Evolutionary conservation across 306 rosid species (phyloP).

Genomic region (Dalbergia oliveri): DNA sequence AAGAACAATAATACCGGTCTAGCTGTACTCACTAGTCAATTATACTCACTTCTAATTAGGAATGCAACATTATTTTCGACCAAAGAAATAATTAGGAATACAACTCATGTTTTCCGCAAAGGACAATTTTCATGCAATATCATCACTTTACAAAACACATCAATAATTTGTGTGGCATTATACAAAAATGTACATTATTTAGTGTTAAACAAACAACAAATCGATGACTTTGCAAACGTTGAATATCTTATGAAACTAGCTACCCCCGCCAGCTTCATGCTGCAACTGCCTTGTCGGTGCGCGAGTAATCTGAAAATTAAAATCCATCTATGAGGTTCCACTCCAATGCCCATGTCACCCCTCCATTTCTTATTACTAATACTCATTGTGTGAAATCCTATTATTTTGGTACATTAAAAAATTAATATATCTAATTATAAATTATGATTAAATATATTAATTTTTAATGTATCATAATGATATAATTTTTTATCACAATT

Average conservation of each 20-base stretch:
- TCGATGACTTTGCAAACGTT: not conserved
- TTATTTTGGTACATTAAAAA: no score
- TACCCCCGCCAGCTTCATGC: not conserved
- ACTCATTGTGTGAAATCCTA: no score
- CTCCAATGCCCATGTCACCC: not conserved
- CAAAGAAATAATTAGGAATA: not conserved
- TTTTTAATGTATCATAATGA: no score
- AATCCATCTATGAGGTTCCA: not conserved
- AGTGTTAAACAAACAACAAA: slow-evolving; percentile 6
- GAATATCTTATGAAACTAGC: not conserved
- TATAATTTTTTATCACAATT: no score
- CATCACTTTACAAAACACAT: not conserved
- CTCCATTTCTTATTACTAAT: no score
- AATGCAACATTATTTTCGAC: no score
- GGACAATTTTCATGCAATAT: not conserved
- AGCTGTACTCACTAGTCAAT: slow-evolving; percentile 24
- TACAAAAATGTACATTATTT: not conserved
- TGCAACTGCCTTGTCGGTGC: slow-evolving; percentile 13
- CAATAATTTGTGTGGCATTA: not conserved
- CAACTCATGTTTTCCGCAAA: slow-evolving; percentile 54
- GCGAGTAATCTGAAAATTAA: slow-evolving; percentile 6
- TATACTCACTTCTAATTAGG: not conserved
- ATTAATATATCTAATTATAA: no score
- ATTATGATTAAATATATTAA: no score
- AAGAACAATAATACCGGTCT: not conserved